These are phyloP conservation scores for Angomonas deanei DNA, from an alignment of 208 protist species.

Conservation along the genomic window DNA sequence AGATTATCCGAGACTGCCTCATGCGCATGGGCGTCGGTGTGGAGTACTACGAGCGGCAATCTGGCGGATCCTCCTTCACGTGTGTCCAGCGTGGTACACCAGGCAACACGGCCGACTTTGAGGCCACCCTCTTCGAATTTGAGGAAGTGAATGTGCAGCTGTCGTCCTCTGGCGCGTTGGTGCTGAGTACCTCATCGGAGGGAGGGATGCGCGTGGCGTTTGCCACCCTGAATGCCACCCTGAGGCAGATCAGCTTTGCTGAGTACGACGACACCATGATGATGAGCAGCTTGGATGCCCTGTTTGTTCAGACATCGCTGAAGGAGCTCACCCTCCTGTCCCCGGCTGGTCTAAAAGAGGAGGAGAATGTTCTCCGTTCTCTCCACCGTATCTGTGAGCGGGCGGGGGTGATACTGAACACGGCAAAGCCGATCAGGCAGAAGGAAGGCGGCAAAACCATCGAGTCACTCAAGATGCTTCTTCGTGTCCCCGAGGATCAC, in stretches of 20 bases:
- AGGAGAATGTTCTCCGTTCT: conserved; percentile 41
- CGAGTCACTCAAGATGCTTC: conserved; percentile 49
- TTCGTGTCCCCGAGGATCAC: conserved; percentile 80
- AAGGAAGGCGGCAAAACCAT: conserved; percentile 13
- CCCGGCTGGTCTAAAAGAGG: not conserved
- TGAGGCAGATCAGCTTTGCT: conserved; percentile 65
- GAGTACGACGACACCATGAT: conserved; percentile 75
- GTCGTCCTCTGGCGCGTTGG: conserved; percentile 57
- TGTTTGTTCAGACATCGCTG: conserved; percentile 78
- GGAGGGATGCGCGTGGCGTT: conserved; percentile 53
- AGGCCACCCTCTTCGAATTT: conserved; percentile 82
- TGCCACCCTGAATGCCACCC: conserved; percentile 78
- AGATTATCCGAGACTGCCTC: conserved; percentile 84
- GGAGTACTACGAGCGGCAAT: conserved; percentile 67
- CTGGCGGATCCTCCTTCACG: conserved; percentile 44
- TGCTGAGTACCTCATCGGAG: conserved; percentile 18
- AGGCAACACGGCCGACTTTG: conserved; percentile 86
- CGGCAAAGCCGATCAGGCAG: conserved; percentile 24
- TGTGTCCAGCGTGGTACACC: conserved; percentile 84
- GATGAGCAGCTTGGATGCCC: conserved; percentile 68
- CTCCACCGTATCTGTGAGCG: conserved; percentile 82
- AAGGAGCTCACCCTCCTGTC: conserved; percentile 66
- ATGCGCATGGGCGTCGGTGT: conserved; percentile 70
- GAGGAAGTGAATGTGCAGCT: conserved; percentile 87
- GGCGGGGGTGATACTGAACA: conserved; percentile 41